These are phyloP conservation scores for Vitellaria paradoxa DNA, from an alignment of 179 eudicot species.

Conservation along the genomic window DNA sequence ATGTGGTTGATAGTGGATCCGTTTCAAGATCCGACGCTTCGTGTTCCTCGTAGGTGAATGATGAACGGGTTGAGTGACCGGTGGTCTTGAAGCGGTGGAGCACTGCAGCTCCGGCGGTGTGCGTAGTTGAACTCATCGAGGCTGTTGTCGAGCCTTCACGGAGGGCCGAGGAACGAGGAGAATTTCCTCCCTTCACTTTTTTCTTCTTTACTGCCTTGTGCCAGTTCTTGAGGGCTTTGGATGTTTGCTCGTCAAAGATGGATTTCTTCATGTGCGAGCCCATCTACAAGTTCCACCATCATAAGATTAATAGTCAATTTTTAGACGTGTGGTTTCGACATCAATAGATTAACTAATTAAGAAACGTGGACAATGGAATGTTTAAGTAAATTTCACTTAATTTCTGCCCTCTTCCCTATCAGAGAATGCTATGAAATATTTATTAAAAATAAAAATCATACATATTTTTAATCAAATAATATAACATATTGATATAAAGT, in stretches of 20 bases:
- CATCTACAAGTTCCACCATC: constrained; percentile 50
- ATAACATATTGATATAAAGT: no score
- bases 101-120: constrained; percentile 11
- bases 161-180: constrained; percentile 29
- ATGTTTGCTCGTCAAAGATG: constrained; percentile 84
- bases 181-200: constrained; percentile 27
- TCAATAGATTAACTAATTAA: no score
- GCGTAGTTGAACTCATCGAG: constrained; percentile 30
- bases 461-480: no score
- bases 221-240: constrained; percentile 76
- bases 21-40: constrained; percentile 38
- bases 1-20: constrained; percentile 25
- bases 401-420: no score
- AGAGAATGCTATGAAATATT: no score
- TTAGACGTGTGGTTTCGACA: neutral
- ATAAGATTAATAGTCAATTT: neutral
- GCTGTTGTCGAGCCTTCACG: constrained; percentile 29
- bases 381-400: no score
- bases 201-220: constrained; percentile 63
- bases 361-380: no score
- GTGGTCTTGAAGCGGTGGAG: constrained; percentile 60
- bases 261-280: constrained; percentile 83
- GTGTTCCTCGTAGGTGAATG: constrained; percentile 27
- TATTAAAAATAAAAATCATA: no score
- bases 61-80: constrained; percentile 48